Conservation (phyloP, 352 stramenopile genomes). For the Sclerospora graminicola region DNA sequence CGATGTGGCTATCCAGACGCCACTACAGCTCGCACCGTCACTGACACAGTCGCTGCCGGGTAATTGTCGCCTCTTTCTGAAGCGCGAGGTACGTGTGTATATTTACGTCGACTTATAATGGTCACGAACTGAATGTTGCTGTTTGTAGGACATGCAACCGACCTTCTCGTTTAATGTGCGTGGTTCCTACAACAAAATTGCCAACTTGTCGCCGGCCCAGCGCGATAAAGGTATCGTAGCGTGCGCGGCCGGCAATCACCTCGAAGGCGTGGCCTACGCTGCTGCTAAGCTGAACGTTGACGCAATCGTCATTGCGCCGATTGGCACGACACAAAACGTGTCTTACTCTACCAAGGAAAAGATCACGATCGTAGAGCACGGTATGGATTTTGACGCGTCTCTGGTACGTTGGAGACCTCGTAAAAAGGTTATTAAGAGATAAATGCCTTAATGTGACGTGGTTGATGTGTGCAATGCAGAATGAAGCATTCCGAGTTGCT, state of each 20-base stretch:
- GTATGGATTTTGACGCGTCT: slow-evolving; percentile 95
- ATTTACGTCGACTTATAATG: not conserved
- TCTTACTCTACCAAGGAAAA: slow-evolving; percentile 46
- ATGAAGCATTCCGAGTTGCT: slow-evolving; percentile 88
- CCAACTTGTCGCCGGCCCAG: slow-evolving; percentile 77
- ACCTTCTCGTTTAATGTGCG: slow-evolving; percentile 98
- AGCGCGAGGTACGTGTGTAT: slow-evolving; percentile 78
- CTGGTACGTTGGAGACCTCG: slow-evolving; percentile 21
- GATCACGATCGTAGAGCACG: slow-evolving; percentile 91
- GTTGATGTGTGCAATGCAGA: slow-evolving; percentile 17
- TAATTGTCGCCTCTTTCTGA: slow-evolving; percentile 76
- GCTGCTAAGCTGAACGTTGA: slow-evolving; percentile 88
- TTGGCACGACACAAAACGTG: slow-evolving; percentile 91
- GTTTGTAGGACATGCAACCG: slow-evolving; percentile 88
- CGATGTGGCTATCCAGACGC: slow-evolving; percentile 69
- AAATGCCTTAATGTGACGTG: not conserved
- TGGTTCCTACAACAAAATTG: slow-evolving; percentile 98
- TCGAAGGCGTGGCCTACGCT: slow-evolving; percentile 94
- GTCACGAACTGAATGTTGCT: not conserved
- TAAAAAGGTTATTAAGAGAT: not conserved
- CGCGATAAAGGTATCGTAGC: slow-evolving; percentile 73
- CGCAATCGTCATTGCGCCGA: slow-evolving; percentile 94
- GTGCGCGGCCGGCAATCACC: slow-evolving; percentile 90
- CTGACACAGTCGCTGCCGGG: slow-evolving; percentile 43
- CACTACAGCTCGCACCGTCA: slow-evolving; percentile 44